These are phyloP conservation scores for Sporothrix variecibatus DNA, from an alignment of 2,329 filamentous ascomycete genomes.

Conservation along the genomic window DNA sequence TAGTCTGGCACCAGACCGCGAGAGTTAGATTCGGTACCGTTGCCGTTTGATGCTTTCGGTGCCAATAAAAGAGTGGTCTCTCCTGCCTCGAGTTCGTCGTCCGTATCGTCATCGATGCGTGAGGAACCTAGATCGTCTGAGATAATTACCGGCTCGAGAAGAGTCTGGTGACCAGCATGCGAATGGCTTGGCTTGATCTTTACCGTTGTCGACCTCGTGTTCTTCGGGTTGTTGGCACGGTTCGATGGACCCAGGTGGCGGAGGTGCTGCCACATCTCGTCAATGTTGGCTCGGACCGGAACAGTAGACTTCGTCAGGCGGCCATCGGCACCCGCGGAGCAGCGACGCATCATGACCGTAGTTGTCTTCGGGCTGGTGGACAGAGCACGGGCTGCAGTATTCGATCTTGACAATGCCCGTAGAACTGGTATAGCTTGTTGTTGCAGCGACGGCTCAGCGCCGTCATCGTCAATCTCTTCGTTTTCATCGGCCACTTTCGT, in stretches of 20 bases:
- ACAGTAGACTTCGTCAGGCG: slow-evolving; percentile 50
- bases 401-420: slow-evolving; percentile 29
- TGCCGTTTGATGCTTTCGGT: slow-evolving; percentile 36
- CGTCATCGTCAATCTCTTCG: slow-evolving; percentile 34
- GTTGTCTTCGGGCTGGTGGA: slow-evolving; percentile 54
- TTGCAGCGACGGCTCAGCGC: slow-evolving; percentile 28
- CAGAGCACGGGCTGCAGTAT: slow-evolving; percentile 41
- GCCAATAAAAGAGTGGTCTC: slow-evolving; percentile 50
- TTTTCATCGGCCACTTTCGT: slow-evolving; percentile 36
- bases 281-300: slow-evolving; percentile 60
- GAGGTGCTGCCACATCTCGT: slow-evolving; percentile 64
- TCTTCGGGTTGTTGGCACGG: slow-evolving; percentile 63
- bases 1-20: not conserved
- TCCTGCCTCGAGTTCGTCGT: slow-evolving; percentile 35
- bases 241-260: slow-evolving; percentile 69
- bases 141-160: not conserved
- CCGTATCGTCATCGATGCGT: slow-evolving; percentile 5
- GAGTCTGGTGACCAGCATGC: slow-evolving; percentile 16
- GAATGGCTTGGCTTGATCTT: slow-evolving; percentile 57
- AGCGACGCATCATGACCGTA: slow-evolving; percentile 62
- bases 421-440: slow-evolving; percentile 41
- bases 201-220: slow-evolving; percentile 62
- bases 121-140: not conserved
- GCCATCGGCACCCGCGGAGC: slow-evolving; percentile 57
- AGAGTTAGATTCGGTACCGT: too few species aligned